Evolutionary conservation across 1,284 basidiomycete species (phyloP).

Genomic region (Cryptococcus amylolentus): DNA sequence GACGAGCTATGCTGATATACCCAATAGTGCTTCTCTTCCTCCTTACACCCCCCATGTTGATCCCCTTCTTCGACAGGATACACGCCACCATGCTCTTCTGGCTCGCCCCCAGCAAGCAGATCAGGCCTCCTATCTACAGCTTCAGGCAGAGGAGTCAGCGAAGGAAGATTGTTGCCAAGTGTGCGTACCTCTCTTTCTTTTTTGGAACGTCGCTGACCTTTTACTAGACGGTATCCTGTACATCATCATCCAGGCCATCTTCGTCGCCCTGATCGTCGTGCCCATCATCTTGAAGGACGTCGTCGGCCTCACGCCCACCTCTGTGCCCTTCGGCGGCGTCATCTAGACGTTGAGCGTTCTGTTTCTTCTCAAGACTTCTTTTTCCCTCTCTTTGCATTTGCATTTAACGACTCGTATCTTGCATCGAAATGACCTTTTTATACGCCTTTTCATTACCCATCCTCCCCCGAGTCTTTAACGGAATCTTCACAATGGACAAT

Average conservation of each 20-base stretch:
- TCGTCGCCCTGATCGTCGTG: conserved; percentile 62
- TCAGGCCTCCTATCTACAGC: conserved; percentile 88
- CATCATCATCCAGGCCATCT: conserved; percentile 66
- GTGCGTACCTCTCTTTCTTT: conserved; percentile 25
- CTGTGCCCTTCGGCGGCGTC: conserved; percentile 34
- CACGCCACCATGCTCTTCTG: conserved; percentile 80
- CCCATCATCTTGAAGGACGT: conserved; percentile 58
- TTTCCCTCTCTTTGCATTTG: background rate
- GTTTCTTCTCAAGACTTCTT: background rate
- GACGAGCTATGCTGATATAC: conserved; percentile 26
- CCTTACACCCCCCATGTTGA: conserved; percentile 72
- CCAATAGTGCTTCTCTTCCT: conserved; percentile 63
- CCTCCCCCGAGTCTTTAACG: background rate
- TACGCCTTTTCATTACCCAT: background rate
- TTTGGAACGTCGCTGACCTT: background rate
- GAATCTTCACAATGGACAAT: background rate
- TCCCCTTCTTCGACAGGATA: conserved; percentile 80
- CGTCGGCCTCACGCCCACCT: conserved; percentile 59
- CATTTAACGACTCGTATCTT: background rate
- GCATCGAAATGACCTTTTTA: background rate
- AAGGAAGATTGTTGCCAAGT: conserved; percentile 68
- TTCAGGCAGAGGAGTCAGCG: conserved; percentile 81
- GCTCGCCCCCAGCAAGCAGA: conserved; percentile 69
- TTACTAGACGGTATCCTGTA: conserved; percentile 67
- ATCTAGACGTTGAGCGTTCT: conserved; percentile 28